Base-by-base conservation (phyloP, 2,329 filamentous ascomycete genomes). In the Arthrobotrys musiformis region DNA sequence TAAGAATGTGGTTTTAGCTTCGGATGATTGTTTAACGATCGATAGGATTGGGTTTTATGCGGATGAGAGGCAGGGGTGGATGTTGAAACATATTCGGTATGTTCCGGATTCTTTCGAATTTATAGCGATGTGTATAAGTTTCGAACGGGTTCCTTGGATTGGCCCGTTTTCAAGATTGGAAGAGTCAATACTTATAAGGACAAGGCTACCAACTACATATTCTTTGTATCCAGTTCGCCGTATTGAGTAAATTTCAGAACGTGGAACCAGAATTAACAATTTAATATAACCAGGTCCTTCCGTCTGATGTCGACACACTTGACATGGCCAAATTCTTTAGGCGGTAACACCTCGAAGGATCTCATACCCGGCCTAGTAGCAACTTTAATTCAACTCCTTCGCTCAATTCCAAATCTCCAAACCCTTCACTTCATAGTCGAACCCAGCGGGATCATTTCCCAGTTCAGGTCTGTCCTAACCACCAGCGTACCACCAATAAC, bases 81-180 rank as follows among this genome's bases (percentile, higher is more conserved):
- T 76, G 2, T 58, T 70, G 24, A 62, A 70, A 26, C 50, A 76
- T 56, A 42, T 76, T 24, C 63, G 60, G 72, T 76, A 76, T 52
- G 37, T 46, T 30, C 17, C 3, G 30, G 30, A 11, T 48, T 24
- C 42, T 24, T 15, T 48, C 17, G n/a, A 7, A 13, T 19, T 44
- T 44, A n/a, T 3, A 40, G 4, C 13, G 37, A 13, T 40, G 4
- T 9, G 30, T n/a, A n/a, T n/a, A n/a, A n/a, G n/a, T n/a, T n/a
- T n/a, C n/a, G n/a, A n/a, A n/a, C n/a, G n/a, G n/a, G n/a, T n/a
- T n/a, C n/a, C n/a, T n/a, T n/a, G n/a, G n/a, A n/a, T n/a, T n/a
- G n/a, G n/a, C n/a, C n/a, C n/a, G n/a, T n/a, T n/a, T n/a, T n/a
- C n/a, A n/a, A n/a, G n/a, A n/a, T n/a, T n/a, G n/a, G n/a, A n/a